A percentile compares a stretch with the other conserved stretches of the same genome.
Evolutionary conservation across 2,329 filamentous ascomycete species (phyloP).

Genomic region (Bretziella fagacearum): DNA sequence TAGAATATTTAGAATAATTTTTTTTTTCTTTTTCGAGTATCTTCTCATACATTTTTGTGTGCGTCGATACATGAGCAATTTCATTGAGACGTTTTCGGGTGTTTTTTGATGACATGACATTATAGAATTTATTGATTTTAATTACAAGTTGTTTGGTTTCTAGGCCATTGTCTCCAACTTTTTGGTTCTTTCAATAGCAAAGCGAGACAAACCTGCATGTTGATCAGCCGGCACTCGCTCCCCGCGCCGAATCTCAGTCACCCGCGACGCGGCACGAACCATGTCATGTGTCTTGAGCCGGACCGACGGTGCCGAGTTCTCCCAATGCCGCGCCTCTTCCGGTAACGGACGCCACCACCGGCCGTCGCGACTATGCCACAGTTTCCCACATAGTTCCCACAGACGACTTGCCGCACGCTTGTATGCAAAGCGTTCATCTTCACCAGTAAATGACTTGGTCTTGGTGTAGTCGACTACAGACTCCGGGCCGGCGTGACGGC

Average conservation of each 20-base stretch:
- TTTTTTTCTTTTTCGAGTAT: too few species aligned
- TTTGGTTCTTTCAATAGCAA: conserved; percentile 8
- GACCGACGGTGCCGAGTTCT: conserved; percentile 22
- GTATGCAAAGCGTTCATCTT: conserved; percentile 69
- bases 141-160: background rate
- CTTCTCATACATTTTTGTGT: too few species aligned
- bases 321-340: conserved; percentile 49
- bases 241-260: conserved; percentile 9
- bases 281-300: conserved; percentile 1
- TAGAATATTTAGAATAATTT: too few species aligned
- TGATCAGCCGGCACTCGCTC: conserved; percentile 5
- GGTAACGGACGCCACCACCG: conserved; percentile 59
- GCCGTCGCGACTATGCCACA: conserved; percentile 46
- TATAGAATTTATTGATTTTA: background rate
- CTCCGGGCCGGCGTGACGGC: conserved; percentile 28
- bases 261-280: conserved; percentile 8
- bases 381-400: conserved; percentile 62
- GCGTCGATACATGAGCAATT: too few species aligned
- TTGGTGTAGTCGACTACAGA: conserved; percentile 45
- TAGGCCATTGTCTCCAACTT: background rate
- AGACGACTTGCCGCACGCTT: conserved; percentile 60
- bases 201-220: conserved; percentile 11
- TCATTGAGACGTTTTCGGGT: too few species aligned
- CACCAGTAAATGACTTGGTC: conserved; percentile 53
- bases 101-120: background rate